A percentile compares a stretch with the other conserved stretches of the same genome.
These are phyloP conservation scores for Geotrichum australiense DNA, from an alignment of 1,139 yeast species.

Conservation along the genomic window DNA sequence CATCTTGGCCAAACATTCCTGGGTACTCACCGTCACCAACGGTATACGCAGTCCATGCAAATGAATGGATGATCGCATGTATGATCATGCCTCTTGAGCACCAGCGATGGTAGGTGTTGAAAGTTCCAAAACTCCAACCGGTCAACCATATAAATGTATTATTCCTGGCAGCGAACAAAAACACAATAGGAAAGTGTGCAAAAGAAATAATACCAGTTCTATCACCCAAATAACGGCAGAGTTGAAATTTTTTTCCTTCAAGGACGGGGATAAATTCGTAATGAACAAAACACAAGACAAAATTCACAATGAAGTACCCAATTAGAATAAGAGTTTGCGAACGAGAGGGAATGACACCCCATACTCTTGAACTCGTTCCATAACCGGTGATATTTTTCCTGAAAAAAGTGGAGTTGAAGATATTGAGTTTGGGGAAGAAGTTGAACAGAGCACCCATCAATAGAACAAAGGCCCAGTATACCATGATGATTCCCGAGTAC, in stretches of 20 bases:
- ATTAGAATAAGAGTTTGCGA: conserved; percentile 45
- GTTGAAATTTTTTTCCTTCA: conserved; percentile 33
- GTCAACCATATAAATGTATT: conserved; percentile 57
- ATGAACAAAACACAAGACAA: conserved; percentile 36
- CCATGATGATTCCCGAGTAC: conserved; percentile 11
- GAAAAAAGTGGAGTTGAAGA: conserved; percentile 2
- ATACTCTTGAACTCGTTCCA: conserved; percentile 1
- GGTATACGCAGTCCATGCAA: conserved; percentile 21
- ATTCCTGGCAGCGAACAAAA: conserved; percentile 60
- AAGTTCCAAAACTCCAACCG: conserved; percentile 59
- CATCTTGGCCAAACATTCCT: conserved; percentile 22
- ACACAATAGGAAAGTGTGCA: conserved; percentile 45
- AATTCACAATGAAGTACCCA: conserved; percentile 40
- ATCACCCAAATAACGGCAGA: conserved; percentile 51
- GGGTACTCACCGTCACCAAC: conserved; percentile 13
- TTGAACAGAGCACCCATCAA: conserved; percentile 6
- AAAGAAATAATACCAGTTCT: conserved; percentile 50
- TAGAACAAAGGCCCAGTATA: conserved; percentile 13
- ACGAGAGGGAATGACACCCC: conserved; percentile 48
- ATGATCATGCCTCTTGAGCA: conserved; percentile 47
- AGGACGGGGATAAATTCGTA: conserved; percentile 39
- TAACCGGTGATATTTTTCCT: conserved; percentile 5
- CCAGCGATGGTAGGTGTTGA: conserved; percentile 62
- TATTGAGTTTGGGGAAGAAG: background rate
- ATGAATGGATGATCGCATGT: conserved; percentile 38